Percentiles rank a stretch among this genome's conserved stretches.
Evolutionary conservation across 768 basidiomycete genomes (phyloP).

Genomic region (Clitopilus hobsonii): DNA sequence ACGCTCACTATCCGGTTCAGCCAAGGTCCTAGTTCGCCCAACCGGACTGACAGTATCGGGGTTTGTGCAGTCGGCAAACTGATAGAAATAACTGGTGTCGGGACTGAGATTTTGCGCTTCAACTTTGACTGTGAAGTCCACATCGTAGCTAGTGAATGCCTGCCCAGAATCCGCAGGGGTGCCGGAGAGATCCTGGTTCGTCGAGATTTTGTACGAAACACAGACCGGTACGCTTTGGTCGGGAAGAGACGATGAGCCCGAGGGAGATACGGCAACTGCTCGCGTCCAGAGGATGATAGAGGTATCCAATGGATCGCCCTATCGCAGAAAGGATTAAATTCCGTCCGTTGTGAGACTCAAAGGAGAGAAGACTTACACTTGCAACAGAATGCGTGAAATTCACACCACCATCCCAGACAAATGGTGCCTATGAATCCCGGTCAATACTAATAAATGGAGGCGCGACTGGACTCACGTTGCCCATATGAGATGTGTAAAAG

Average conservation of each 20-base stretch:
- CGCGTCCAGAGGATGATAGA: conserved; percentile 58
- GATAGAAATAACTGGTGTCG: conserved; percentile 51
- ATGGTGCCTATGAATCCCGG: conserved; percentile 27
- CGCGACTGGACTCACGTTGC: conserved; percentile 30
- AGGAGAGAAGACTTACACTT: conserved; percentile 29
- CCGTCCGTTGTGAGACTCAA: too few relatives aligned
- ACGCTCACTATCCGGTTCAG: conserved; percentile 37
- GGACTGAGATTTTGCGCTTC: conserved; percentile 46
- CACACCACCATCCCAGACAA: conserved; percentile 45
- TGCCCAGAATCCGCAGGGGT: conserved; percentile 36
- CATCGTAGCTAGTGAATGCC: conserved; percentile 52
- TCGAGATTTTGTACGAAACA: conserved; percentile 40
- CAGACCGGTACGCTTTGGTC: conserved; percentile 50
- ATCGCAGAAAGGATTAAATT: conserved; percentile 2
- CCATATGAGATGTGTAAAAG: conserved; percentile 45
- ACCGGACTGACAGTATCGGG: conserved; percentile 36
- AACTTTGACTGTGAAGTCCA: conserved; percentile 58
- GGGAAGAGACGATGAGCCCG: conserved; percentile 23
- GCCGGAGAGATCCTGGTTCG: conserved; percentile 28
- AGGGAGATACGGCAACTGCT: conserved; percentile 32
- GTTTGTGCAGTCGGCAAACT: conserved; percentile 52
- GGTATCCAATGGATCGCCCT: conserved; percentile 52
- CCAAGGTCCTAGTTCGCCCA: conserved; percentile 48
- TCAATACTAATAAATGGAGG: not conserved
- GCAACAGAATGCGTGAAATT: conserved; percentile 50